Conservation (phyloP, 2,329 filamentous ascomycete genomes). For the Ploettnerulaceae sp. region DNA sequence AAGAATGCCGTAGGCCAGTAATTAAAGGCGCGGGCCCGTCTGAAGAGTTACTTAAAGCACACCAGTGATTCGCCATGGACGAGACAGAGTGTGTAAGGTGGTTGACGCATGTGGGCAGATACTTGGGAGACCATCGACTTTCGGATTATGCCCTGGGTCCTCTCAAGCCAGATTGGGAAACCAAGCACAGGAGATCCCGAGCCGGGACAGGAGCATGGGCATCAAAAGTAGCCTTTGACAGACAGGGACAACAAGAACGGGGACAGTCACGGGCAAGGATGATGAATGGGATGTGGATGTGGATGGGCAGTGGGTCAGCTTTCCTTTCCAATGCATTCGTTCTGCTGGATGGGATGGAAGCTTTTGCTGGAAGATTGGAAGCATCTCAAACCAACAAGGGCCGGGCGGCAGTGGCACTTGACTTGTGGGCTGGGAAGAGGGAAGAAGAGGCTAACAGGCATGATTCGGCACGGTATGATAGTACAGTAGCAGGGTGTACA, state of each 20-base stretch:
- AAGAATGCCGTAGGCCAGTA: conserved; percentile 25
- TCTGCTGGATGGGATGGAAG: conserved; percentile 7
- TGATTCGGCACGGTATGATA: neutral
- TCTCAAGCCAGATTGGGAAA: conserved; percentile 22
- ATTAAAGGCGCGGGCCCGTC: conserved; percentile 33
- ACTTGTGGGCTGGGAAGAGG: neutral
- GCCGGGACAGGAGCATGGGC: conserved; percentile 11
- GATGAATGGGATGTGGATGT: conserved; percentile 6
- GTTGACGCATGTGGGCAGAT: conserved; percentile 25
- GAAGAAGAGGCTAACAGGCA: conserved; percentile 4
- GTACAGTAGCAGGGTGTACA: neutral
- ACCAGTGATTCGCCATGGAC: conserved; percentile 44
- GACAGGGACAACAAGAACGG: neutral
- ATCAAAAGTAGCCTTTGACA: conserved; percentile 1
- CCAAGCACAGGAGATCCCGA: conserved; percentile 19
- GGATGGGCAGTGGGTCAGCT: neutral
- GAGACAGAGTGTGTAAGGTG: conserved; percentile 41
- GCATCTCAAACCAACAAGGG: neutral
- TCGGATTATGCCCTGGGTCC: conserved; percentile 25
- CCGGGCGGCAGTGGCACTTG: neutral
- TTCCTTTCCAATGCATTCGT: neutral
- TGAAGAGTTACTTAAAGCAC: conserved; percentile 44
- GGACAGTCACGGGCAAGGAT: neutral
- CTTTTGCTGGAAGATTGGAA: conserved; percentile 2
- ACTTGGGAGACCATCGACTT: conserved; percentile 19